A percentile compares a stretch with the other conserved stretches of the same genome.
These are phyloP conservation scores for Solanum hybrid DNA, from an alignment of 305 asterid species.

Conservation along the genomic window DNA sequence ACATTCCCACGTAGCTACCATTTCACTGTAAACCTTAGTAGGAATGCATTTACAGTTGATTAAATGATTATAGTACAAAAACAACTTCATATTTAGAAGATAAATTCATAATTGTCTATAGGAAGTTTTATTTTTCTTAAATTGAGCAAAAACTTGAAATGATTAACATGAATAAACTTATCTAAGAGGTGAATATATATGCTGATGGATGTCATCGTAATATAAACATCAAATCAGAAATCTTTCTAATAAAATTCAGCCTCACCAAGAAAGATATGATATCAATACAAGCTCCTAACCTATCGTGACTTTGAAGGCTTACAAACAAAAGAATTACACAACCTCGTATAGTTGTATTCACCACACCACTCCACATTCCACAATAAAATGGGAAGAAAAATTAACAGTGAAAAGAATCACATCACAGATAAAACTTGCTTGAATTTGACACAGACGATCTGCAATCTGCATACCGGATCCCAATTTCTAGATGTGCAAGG, in stretches of 20 bases:
- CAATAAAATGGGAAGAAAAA: background rate
- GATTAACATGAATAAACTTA: background rate
- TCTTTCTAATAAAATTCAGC: background rate
- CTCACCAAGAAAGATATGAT: slow-evolving; percentile 3
- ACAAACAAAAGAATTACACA: slow-evolving; percentile 4
- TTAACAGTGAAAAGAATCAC: slow-evolving; percentile 6
- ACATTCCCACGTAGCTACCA: background rate
- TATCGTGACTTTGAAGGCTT: background rate
- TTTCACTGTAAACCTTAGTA: background rate
- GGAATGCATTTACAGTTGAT: background rate
- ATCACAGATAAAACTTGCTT: slow-evolving; percentile 1
- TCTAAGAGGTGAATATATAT: background rate
- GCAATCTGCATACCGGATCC: slow-evolving; percentile 5
- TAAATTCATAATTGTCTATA: background rate
- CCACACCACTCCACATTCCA: slow-evolving; percentile 4
- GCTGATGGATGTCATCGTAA: background rate
- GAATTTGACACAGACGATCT: slow-evolving; percentile 1
- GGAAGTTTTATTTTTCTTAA: background rate
- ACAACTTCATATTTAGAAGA: background rate
- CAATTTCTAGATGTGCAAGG: slow-evolving; percentile 10
- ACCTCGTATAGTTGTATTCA: background rate
- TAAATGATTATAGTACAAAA: background rate
- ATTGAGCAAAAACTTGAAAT: background rate
- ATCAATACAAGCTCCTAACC: slow-evolving; percentile 3
- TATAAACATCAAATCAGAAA: background rate